Evolutionary conservation across 73 alveolate genomes (phyloP).

Genomic region (Tetrahymena borealis): DNA sequence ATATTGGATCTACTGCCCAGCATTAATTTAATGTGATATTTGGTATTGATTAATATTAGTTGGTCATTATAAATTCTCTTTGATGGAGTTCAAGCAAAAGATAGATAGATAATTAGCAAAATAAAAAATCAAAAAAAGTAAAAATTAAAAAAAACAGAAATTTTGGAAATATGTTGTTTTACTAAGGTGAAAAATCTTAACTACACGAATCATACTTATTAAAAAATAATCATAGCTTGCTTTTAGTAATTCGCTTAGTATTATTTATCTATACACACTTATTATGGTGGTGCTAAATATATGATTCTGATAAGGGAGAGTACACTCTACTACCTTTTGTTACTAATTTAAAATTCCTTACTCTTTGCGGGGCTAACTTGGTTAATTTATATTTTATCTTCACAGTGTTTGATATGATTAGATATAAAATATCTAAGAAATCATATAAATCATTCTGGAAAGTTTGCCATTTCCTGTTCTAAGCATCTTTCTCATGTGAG

Average conservation of each 20-base stretch:
- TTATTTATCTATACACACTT: neutral
- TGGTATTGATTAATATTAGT: too few relatives aligned
- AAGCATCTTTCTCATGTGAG: neutral
- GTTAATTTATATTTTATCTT: neutral
- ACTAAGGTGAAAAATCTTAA: neutral
- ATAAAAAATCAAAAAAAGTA: too few relatives aligned
- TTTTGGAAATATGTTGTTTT: neutral
- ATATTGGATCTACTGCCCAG: too few relatives aligned
- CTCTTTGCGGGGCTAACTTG: neutral
- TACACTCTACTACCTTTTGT: neutral
- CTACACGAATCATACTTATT: neutral
- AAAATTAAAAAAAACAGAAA: neutral
- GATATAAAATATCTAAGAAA: neutral
- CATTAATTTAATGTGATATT: too few relatives aligned
- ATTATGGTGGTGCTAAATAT: neutral
- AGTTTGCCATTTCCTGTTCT: neutral
- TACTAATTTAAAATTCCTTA: neutral
- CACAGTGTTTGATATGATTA: neutral
- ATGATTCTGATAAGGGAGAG: neutral
- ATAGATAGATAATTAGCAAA: too few relatives aligned
- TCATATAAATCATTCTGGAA: neutral
- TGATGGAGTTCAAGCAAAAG: too few relatives aligned
- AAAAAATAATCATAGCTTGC: neutral
- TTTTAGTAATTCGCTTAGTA: neutral
- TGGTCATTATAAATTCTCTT: too few relatives aligned